Evolutionary conservation across 1,284 basidiomycete species (phyloP).

Genomic region (Cutaneotrichosporon curvatum): DNA sequence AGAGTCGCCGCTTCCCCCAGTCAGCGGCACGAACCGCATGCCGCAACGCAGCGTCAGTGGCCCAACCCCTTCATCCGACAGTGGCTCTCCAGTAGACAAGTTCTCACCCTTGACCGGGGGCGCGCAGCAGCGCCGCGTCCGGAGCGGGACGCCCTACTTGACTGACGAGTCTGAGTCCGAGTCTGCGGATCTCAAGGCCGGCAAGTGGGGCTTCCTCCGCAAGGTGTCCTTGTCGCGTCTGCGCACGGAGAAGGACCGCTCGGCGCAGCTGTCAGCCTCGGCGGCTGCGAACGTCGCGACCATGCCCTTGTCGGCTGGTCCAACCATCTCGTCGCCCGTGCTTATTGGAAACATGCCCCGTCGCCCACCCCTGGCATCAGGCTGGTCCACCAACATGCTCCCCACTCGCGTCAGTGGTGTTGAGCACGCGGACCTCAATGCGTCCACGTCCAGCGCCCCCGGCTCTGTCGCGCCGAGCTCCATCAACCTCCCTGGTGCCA

Average conservation of each 20-base stretch:
- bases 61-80: slow-evolving; percentile 5
- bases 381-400: slow-evolving; percentile 12
- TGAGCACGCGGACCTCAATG: not conserved
- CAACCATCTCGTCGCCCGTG: slow-evolving; percentile 29
- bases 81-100: not conserved
- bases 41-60: slow-evolving; percentile 10
- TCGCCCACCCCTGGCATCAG: slow-evolving; percentile 6
- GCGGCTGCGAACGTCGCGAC: slow-evolving; percentile 31
- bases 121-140: slow-evolving; percentile 6
- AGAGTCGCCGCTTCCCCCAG: not conserved
- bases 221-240: slow-evolving; percentile 82
- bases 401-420: not conserved
- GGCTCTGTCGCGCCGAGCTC: not conserved
- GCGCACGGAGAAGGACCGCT: slow-evolving; percentile 19
- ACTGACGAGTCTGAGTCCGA: slow-evolving; percentile 3
- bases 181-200: not conserved
- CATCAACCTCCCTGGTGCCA: not conserved
- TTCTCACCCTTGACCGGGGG: slow-evolving; percentile 1
- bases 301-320: slow-evolving; percentile 32
- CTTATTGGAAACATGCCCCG: slow-evolving; percentile 2
- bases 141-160: slow-evolving; percentile 8
- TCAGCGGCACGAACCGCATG: slow-evolving; percentile 1
- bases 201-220: slow-evolving; percentile 83
- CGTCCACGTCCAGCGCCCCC: not conserved
- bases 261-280: slow-evolving; percentile 23